Percentiles rank a stretch among this genome's conserved stretches.
Conservation (phyloP, 352 stramenopile species). For the Globisporangium abappressorium region DNA sequence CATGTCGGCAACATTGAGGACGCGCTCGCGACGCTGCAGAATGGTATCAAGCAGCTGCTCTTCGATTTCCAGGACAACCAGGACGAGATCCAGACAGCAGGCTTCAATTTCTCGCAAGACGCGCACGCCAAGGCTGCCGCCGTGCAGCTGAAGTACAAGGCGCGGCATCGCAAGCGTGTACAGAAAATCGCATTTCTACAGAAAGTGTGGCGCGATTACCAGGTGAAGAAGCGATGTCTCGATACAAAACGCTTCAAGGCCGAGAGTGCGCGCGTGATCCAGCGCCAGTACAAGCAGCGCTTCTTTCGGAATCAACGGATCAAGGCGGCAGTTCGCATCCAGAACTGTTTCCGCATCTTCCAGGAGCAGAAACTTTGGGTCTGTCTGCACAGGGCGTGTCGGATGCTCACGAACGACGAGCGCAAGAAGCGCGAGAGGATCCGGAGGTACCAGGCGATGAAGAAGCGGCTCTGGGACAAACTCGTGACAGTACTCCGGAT, state of each 20-base stretch:
- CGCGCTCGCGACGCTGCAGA: slow-evolving; percentile 41
- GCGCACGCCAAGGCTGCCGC: slow-evolving; percentile 33
- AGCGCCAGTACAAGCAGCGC: slow-evolving; percentile 32
- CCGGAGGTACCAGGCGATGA: background rate
- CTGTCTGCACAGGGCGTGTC: slow-evolving; percentile 30
- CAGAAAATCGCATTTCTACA: slow-evolving; percentile 29
- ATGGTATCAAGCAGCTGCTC: slow-evolving; percentile 44
- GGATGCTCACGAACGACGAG: slow-evolving; percentile 26
- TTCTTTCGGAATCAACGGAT: slow-evolving; percentile 12
- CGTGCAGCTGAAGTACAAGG: slow-evolving; percentile 37
- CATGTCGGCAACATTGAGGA: slow-evolving; percentile 26
- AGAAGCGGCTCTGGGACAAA: slow-evolving; percentile 9
- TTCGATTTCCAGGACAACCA: slow-evolving; percentile 37
- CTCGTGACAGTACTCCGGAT: background rate
- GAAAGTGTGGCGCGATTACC: slow-evolving; percentile 32
- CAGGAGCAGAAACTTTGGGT: slow-evolving; percentile 35
- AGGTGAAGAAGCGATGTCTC: slow-evolving; percentile 8
- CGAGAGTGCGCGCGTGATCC: slow-evolving; percentile 28
- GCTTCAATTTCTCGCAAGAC: slow-evolving; percentile 44
- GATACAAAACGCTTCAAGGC: slow-evolving; percentile 21
- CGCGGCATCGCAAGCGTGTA: slow-evolving; percentile 28
- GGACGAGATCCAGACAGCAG: slow-evolving; percentile 18
- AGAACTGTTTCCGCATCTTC: slow-evolving; percentile 43
- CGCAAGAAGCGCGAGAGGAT: slow-evolving; percentile 12
- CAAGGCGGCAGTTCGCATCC: slow-evolving; percentile 30